A percentile compares a stretch with the other conserved stretches of the same genome.
Conservation (phyloP, 495 filamentous ascomycete genomes). For the Annulohypoxylon stygium region DNA sequence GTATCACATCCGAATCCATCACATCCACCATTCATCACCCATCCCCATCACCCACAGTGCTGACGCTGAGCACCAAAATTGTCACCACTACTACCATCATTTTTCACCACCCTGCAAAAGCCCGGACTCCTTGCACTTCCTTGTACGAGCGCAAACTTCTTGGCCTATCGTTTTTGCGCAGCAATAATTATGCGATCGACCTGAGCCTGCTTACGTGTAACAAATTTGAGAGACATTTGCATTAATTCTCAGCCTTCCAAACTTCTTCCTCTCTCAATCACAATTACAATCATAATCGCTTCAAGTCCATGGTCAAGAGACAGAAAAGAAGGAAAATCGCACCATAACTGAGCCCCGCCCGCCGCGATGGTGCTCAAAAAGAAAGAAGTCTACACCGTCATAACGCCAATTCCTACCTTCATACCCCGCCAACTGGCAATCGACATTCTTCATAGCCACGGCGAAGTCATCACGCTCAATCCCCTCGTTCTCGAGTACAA, state of each 20-base stretch:
- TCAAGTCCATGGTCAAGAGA: constrained; percentile 12
- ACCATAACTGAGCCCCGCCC: neutral
- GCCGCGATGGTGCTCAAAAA: constrained; percentile 60
- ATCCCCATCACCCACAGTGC: constrained; percentile 19
- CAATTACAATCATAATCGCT: constrained; percentile 1
- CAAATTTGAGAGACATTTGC: constrained; percentile 26
- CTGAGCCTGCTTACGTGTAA: constrained; percentile 41
- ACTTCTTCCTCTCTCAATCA: constrained; percentile 1
- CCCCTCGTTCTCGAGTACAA: constrained; percentile 77
- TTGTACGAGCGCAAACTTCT: constrained; percentile 34
- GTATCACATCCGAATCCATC: neutral
- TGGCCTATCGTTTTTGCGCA: constrained; percentile 35
- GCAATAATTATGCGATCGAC: constrained; percentile 32
- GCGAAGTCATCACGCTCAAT: constrained; percentile 81
- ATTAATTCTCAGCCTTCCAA: neutral
- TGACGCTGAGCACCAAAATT: constrained; percentile 32
- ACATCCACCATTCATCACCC: too few relatives aligned
- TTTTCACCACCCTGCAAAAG: constrained; percentile 12
- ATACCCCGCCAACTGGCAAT: constrained; percentile 61
- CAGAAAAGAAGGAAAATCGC: constrained; percentile 11
- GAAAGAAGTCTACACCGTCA: constrained; percentile 62
- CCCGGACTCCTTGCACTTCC: constrained; percentile 17
- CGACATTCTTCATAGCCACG: constrained; percentile 64
- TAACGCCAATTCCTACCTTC: constrained; percentile 63
- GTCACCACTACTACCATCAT: neutral